Evolutionary conservation across 768 basidiomycete genomes (phyloP), one percentile per base, ranked within the genome.

Genomic region (Lenzites betulinus): DNA sequence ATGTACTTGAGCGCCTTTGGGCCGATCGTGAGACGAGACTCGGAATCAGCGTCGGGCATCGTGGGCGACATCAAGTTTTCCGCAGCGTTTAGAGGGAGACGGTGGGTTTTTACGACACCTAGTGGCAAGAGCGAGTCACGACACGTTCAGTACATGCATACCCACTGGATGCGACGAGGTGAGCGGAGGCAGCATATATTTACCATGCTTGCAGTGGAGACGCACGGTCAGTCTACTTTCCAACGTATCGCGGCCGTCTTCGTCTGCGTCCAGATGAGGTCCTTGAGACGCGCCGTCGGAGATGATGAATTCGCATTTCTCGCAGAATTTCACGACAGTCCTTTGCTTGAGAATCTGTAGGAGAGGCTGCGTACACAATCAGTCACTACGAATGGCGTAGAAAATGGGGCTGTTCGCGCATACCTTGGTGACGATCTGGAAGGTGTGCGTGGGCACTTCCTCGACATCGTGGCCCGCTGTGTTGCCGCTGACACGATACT

Each of bases 91-190:
- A 93, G 74, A 18, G 85, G 77, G 11, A 93, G 74, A 18, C 86
- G 82, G 73, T 94, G 92, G 0, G 92, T 94, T 74, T 93, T 93
- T 13, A 89, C 75, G 54, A 93, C 86, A 43, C 90, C 92, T 93
- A 53, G 8, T 36, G 46, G 20, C 13, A 8, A 15, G 28, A 20
- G 33, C 25, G 30, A 23, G 28, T 20, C 16, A 28, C 28, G 44
- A 18, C 20, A 22, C 13, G 53, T 51, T 67, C 63, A 62, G 54
- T 44, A 54, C 36, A 58, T 58, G 43, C 16, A 62, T 44, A 41
- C 50, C 42, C 16, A 30, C 52, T 50, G 48, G 42, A 18, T 33
- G 18, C 15, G 25, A 38, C 23, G 52, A 25, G n/a, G 9, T n/a
- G 23, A 35, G 23, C 35, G 22, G 22, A 30, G 15, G 16, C 20